phyloP scores from a whole-genome alignment of 805 yeast species.

The Kazachstania psychrophila region DNA sequence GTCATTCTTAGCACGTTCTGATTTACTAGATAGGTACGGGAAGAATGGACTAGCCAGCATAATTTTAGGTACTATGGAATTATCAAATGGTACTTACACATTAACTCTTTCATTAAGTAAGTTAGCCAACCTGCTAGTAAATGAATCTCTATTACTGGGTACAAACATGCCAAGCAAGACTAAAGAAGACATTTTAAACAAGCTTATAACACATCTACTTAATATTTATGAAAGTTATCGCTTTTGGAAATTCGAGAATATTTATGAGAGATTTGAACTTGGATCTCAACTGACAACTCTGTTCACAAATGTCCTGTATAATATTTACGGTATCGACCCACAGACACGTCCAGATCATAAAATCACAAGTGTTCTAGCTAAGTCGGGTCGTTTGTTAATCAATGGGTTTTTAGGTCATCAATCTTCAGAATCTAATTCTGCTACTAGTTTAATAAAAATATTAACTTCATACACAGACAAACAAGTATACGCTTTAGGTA shows the following conservation, averaged over 20 bases:
- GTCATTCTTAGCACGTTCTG: slow-evolving; percentile 64
- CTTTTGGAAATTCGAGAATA: slow-evolving; percentile 54
- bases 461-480: slow-evolving; percentile 11
- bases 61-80: slow-evolving; percentile 63
- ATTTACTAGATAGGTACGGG: slow-evolving; percentile 50
- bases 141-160: slow-evolving; percentile 29
- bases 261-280: slow-evolving; percentile 50
- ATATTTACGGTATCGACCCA: slow-evolving; percentile 48
- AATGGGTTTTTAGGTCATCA: slow-evolving; percentile 47
- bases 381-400: slow-evolving; percentile 43
- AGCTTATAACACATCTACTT: slow-evolving; percentile 47
- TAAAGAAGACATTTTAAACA: slow-evolving; percentile 47
- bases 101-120: slow-evolving; percentile 56
- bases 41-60: slow-evolving; percentile 56
- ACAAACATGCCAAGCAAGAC: slow-evolving; percentile 32
- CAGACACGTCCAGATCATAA: slow-evolving; percentile 30
- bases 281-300: slow-evolving; percentile 47
- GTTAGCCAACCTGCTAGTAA: slow-evolving; percentile 44
- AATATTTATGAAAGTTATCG: slow-evolving; percentile 65
- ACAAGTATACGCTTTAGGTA: slow-evolving; percentile 29
- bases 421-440: slow-evolving; percentile 39
- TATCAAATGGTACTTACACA: slow-evolving; percentile 54
- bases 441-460: slow-evolving; percentile 15
- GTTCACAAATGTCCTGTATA: slow-evolving; percentile 45
- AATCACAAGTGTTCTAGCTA: slow-evolving; percentile 42